These are phyloP conservation scores for Aphanocladium album DNA, from an alignment of 2,329 filamentous ascomycete species.

Conservation along the genomic window DNA sequence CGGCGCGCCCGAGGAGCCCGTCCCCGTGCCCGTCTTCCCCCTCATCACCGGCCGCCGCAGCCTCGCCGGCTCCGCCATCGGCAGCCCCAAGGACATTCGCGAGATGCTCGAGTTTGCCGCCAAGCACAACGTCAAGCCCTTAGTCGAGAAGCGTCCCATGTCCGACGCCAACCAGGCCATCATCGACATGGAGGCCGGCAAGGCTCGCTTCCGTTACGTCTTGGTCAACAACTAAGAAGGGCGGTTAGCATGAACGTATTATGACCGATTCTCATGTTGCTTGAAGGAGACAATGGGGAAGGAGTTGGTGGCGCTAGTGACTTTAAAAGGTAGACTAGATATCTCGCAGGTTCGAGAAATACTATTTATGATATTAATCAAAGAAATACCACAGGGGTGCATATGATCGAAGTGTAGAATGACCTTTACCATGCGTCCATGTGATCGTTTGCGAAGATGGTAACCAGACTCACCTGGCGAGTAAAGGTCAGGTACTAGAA, in stretches of 20 bases:
- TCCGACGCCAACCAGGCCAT: slow-evolving; percentile 47
- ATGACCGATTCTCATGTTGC: not conserved
- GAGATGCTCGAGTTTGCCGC: slow-evolving; percentile 53
- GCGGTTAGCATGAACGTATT: not conserved
- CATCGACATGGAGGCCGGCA: slow-evolving; percentile 48
- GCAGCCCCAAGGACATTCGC: slow-evolving; percentile 41
- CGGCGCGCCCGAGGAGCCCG: slow-evolving; percentile 47
- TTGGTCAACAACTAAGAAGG: slow-evolving; percentile 28
- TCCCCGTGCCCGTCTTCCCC: slow-evolving; percentile 44
- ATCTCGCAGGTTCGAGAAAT: not conserved
- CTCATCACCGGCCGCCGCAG: slow-evolving; percentile 50
- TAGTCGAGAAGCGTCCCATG: slow-evolving; percentile 48
- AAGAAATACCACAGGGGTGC: too few relatives aligned
- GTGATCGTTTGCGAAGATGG: too few relatives aligned
- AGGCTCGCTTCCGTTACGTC: slow-evolving; percentile 40
- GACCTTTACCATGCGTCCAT: too few relatives aligned
- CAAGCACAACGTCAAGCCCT: slow-evolving; percentile 48
- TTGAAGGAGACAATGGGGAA: not conserved
- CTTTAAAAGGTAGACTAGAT: not conserved
- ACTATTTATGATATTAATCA: not conserved
- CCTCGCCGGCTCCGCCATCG: slow-evolving; percentile 39
- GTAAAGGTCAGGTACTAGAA: too few relatives aligned
- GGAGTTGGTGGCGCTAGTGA: not conserved
- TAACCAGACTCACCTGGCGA: too few relatives aligned
- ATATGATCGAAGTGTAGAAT: too few relatives aligned